A percentile compares a stretch with the other conserved stretches of the same genome.
Conservation (phyloP, 257 asterid species). For the Primulina tabacum region DNA sequence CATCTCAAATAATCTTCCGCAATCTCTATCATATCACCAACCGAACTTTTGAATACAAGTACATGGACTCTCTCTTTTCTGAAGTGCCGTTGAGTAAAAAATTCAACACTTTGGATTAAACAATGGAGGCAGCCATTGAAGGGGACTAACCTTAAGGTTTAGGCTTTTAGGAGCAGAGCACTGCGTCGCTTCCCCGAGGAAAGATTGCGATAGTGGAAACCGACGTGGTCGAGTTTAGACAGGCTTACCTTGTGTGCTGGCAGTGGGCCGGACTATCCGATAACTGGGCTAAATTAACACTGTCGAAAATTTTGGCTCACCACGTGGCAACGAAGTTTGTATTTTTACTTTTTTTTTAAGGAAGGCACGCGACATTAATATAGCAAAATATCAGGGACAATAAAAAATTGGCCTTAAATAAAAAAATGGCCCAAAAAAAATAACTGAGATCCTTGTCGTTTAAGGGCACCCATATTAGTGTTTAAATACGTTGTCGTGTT, state of each 20-base stretch:
- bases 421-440: no score
- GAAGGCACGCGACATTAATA: no score
- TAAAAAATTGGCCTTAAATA: no score
- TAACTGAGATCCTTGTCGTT: no score
- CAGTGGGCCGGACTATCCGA: neutral
- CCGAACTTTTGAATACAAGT: neutral
- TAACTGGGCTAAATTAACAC: neutral
- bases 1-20: neutral
- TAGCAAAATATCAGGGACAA: no score
- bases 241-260: neutral
- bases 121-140: neutral
- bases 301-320: neutral
- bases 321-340: no score
- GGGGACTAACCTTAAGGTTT: neutral
- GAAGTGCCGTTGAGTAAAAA: neutral
- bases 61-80: neutral
- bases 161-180: neutral
- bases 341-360: no score
- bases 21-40: neutral
- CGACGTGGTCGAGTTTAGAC: neutral
- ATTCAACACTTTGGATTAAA: neutral
- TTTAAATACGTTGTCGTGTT: no score
- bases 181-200: neutral
- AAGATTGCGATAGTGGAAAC: neutral
- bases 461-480: no score